phyloP scores from a whole-genome alignment of 768 basidiomycete species.

The Psilocybe azurescens region DNA sequence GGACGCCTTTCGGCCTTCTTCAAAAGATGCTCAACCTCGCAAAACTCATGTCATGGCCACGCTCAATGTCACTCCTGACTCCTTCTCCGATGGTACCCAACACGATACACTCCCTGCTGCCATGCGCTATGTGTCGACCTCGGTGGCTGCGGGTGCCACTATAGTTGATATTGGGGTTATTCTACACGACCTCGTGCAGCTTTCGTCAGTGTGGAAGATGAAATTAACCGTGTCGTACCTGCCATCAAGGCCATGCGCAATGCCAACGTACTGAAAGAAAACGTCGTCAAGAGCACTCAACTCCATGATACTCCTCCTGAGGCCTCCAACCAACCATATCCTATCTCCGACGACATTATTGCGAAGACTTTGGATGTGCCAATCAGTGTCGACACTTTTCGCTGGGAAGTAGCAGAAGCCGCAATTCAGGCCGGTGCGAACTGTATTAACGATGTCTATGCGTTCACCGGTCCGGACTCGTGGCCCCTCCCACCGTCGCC shows the following conservation, averaged over 20 bases:
- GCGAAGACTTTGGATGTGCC: conserved; percentile 37
- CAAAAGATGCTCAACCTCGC: conserved; percentile 10
- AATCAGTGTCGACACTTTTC: conserved; percentile 90
- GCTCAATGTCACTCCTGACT: conserved; percentile 93
- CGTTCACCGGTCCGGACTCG: conserved; percentile 69
- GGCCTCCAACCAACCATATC: no score
- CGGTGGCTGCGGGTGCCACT: conserved; percentile 63
- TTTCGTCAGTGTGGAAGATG: conserved; percentile 70
- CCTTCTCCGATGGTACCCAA: conserved; percentile 87
- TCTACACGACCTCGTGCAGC: conserved; percentile 86
- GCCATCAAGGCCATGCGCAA: conserved; percentile 41
- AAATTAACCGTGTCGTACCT: conserved; percentile 74
- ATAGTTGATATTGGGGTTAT: conserved; percentile 96
- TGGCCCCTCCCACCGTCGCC: conserved; percentile 30
- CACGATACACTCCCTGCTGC: conserved; percentile 60
- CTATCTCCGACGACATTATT: conserved; percentile 23
- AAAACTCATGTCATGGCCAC: conserved; percentile 88
- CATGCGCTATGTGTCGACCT: conserved; percentile 51
- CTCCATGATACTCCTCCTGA: no score
- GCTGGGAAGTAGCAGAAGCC: conserved; percentile 76
- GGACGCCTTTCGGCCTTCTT: background rate
- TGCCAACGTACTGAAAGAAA: conserved; percentile 40
- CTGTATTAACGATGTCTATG: conserved; percentile 93
- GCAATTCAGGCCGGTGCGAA: conserved; percentile 85
- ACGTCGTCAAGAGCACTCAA: no score